A percentile compares a stretch with the other conserved stretches of the same genome.
Evolutionary conservation across 2,329 filamentous ascomycete species (phyloP).

Genomic region (Paecilomyces fulvus): DNA sequence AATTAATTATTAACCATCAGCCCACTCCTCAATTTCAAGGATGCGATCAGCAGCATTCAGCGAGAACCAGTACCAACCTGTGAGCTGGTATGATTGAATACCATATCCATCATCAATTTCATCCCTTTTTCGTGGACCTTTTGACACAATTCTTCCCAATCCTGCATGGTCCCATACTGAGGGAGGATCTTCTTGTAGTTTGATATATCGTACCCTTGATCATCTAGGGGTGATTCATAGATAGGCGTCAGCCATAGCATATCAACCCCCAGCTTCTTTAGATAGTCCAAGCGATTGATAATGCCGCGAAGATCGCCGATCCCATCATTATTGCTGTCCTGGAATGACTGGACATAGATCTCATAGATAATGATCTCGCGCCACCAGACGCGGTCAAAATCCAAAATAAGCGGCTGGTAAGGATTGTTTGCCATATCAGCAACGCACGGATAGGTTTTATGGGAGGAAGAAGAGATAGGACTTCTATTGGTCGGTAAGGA

Average conservation of each 20-base stretch:
- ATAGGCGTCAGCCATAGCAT: slow-evolving; percentile 32
- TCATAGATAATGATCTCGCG: slow-evolving; percentile 55
- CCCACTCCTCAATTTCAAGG: background rate
- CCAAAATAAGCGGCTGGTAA: slow-evolving; percentile 8
- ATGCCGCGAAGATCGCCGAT: slow-evolving; percentile 51
- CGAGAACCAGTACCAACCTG: background rate
- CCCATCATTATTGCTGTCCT: slow-evolving; percentile 50
- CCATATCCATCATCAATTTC: slow-evolving; percentile 31
- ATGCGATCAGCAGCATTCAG: background rate
- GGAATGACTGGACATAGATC: slow-evolving; percentile 55
- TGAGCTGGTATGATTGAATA: slow-evolving; percentile 31
- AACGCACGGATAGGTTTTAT: background rate
- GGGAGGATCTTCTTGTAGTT: slow-evolving; percentile 33
- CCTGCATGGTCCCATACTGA: slow-evolving; percentile 31
- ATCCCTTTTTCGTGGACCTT: slow-evolving; percentile 28
- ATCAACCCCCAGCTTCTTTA: slow-evolving; percentile 39
- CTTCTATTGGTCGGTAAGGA: background rate
- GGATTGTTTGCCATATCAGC: background rate
- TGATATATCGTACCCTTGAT: slow-evolving; percentile 33
- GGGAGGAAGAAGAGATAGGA: background rate
- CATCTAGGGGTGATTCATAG: slow-evolving; percentile 39
- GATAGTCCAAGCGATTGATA: slow-evolving; percentile 49
- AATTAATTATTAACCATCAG: background rate
- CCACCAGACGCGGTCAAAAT: slow-evolving; percentile 42
- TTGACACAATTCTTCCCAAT: slow-evolving; percentile 29